phyloP scores from a whole-genome alignment of 352 stramenopile genomes.

The Phytopythium vexans region DNA sequence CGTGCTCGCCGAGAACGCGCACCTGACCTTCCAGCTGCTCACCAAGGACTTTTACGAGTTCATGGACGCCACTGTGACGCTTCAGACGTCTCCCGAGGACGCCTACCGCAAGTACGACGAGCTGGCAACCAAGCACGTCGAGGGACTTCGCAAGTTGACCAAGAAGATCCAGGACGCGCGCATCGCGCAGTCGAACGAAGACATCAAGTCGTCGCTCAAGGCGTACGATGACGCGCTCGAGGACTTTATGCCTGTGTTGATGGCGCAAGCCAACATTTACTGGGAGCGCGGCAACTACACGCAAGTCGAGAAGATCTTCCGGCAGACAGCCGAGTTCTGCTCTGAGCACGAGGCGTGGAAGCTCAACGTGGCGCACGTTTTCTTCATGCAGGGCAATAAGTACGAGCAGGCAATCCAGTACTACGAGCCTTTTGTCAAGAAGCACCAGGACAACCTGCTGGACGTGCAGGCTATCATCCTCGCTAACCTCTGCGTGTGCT shows the following conservation, averaged over 20 bases:
- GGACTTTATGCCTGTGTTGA: conserved; percentile 95
- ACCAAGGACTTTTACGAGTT: conserved; percentile 95
- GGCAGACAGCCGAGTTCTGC: conserved; percentile 94
- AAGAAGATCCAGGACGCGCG: conserved; percentile 94
- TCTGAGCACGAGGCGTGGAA: conserved; percentile 95
- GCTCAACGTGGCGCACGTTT: conserved; percentile 95
- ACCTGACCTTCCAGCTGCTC: conserved; percentile 93
- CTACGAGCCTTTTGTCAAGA: conserved; percentile 96
- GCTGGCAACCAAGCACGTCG: conserved; percentile 92
- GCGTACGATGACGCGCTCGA: conserved; percentile 94
- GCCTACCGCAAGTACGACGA: conserved; percentile 93
- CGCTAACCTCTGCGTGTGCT: conserved; percentile 96
- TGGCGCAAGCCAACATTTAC: conserved; percentile 95
- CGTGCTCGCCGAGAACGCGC: conserved; percentile 93
- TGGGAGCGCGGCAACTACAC: conserved; percentile 96
- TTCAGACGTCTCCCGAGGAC: conserved; percentile 93
- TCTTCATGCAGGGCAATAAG: conserved; percentile 93
- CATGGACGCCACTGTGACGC: conserved; percentile 93
- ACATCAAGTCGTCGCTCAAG: conserved; percentile 90
- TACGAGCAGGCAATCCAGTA: conserved; percentile 90
- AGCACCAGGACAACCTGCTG: conserved; percentile 88
- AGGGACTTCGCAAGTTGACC: conserved; percentile 91
- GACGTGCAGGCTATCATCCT: conserved; percentile 95
- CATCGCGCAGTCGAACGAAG: conserved; percentile 89
- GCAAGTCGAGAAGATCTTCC: conserved; percentile 96